phyloP scores from a whole-genome alignment of 2,329 filamentous ascomycete species.

The Claviceps arundinis region DNA sequence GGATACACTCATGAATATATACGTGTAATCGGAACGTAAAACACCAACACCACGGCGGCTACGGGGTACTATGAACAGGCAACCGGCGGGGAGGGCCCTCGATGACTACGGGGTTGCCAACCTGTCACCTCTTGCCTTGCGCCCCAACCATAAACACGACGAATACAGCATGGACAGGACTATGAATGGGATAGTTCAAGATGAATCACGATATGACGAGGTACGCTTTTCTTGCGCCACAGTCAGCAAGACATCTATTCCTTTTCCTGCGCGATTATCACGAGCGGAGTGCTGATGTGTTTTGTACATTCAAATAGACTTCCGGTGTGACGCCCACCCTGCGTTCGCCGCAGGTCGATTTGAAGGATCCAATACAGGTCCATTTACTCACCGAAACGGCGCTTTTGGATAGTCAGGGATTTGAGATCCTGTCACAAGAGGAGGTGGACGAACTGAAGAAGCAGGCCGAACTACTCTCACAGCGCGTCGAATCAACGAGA shows the following conservation, averaged over 20 bases:
- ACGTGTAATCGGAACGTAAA: conserved; percentile 4
- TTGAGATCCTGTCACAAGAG: conserved; percentile 76
- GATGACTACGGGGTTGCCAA: conserved; percentile 23
- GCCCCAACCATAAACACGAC: conserved; percentile 36
- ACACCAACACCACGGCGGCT: not conserved
- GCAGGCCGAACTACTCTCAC: conserved; percentile 57
- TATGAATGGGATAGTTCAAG: conserved; percentile 16
- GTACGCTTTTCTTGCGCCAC: conserved; percentile 29
- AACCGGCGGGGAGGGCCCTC: conserved; percentile 20
- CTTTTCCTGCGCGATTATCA: not conserved
- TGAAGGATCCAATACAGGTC: conserved; percentile 65
- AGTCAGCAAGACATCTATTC: not conserved
- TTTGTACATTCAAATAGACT: not conserved
- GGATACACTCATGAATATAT: conserved; percentile 13
- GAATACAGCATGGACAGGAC: conserved; percentile 42
- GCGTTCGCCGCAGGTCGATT: conserved; percentile 40
- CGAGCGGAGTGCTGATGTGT: not conserved
- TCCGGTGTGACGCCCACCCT: conserved; percentile 1
- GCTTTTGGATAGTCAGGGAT: conserved; percentile 74
- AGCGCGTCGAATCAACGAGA: conserved; percentile 69
- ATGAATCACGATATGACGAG: conserved; percentile 40
- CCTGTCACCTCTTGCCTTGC: conserved; percentile 20
- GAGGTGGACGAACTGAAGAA: conserved; percentile 89
- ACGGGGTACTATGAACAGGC: conserved; percentile 24
- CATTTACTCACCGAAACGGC: conserved; percentile 91